phyloP scores from a whole-genome alignment of 1,139 yeast species.

The Trichomonascaceae sp. region DNA sequence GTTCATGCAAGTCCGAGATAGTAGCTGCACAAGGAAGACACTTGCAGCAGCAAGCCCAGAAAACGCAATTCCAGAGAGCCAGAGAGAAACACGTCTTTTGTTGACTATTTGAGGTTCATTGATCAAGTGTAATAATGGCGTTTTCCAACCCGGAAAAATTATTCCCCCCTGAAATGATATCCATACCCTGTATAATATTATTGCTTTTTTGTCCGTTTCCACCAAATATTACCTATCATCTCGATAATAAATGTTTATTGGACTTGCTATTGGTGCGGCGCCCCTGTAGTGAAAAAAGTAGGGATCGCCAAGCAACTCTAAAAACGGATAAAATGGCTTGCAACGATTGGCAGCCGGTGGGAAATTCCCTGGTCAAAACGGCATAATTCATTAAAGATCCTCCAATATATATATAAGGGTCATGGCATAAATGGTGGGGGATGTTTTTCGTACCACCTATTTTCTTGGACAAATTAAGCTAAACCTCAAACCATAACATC shows the following conservation, averaged over 20 bases:
- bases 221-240: background rate
- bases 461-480: background rate
- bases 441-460: background rate
- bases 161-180: background rate
- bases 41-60: background rate
- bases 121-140: too few relatives aligned
- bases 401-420: background rate
- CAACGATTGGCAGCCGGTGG: background rate
- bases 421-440: background rate
- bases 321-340: background rate
- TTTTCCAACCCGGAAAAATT: background rate
- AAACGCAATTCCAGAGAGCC: background rate
- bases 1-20: background rate
- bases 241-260: background rate
- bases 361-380: background rate
- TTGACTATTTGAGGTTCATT: too few relatives aligned
- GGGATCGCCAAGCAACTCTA: background rate
- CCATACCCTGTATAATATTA: background rate
- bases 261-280: background rate
- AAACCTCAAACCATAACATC: background rate
- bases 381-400: background rate
- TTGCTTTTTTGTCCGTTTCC: background rate
- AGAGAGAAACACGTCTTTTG: background rate
- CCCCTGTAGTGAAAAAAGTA: background rate
- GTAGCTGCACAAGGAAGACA: background rate